phyloP scores from a whole-genome alignment of 1,139 yeast genomes.

The Saccharomyces hybrid region DNA sequence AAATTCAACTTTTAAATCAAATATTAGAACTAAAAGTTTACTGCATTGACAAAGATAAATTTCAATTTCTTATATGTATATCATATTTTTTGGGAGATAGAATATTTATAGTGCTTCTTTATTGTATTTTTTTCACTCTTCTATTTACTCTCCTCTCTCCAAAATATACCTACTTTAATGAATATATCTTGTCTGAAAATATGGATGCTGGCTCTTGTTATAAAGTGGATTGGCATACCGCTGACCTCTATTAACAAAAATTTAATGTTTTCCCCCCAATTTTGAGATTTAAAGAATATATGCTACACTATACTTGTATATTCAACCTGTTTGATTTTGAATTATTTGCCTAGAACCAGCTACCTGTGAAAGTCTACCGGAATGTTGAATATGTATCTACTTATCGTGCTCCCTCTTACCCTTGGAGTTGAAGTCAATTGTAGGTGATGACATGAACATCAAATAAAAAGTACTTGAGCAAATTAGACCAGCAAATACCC shows the following conservation, averaged over 20 bases:
- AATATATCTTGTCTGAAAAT: not conserved
- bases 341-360: not conserved
- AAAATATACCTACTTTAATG: not conserved
- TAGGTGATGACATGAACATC: constrained; percentile 11
- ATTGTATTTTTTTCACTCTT: not conserved
- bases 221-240: not conserved
- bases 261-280: not conserved
- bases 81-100: not conserved
- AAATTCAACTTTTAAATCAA: too few species aligned
- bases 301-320: not conserved
- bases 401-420: not conserved
- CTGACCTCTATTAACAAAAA: not conserved
- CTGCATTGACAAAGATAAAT: not conserved
- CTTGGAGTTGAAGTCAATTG: constrained; percentile 1
- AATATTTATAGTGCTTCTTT: not conserved
- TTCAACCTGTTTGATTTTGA: not conserved
- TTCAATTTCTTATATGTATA: not conserved
- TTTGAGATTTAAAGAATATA: not conserved
- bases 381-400: not conserved
- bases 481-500: constrained; percentile 29
- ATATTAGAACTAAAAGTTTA: constrained; percentile 17
- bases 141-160: not conserved
- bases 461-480: constrained; percentile 23
- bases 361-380: not conserved
- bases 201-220: not conserved